phyloP scores from a whole-genome alignment of 2,329 filamentous ascomycete genomes.

The Acephala macrosclerotiorum region DNA sequence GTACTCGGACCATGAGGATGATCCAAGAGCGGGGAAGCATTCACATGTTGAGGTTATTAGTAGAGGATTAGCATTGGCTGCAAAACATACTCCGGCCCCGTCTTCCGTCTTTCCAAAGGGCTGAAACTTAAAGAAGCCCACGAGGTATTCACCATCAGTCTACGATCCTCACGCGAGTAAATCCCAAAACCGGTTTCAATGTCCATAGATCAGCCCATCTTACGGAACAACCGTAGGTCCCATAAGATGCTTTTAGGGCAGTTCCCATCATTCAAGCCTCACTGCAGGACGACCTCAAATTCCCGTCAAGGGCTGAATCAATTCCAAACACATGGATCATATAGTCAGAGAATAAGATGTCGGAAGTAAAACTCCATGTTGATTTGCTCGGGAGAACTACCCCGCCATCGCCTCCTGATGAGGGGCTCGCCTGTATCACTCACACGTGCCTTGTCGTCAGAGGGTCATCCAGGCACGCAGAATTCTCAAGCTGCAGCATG shows the following conservation, averaged over 20 bases:
- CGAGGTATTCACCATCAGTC: slow-evolving; percentile 1
- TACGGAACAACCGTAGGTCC: not conserved
- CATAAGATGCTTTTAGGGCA: not conserved
- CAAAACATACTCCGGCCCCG: not conserved
- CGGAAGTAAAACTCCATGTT: not conserved
- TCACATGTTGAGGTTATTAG: not conserved
- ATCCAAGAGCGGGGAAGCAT: not conserved
- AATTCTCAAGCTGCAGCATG: slow-evolving; percentile 33
- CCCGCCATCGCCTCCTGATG: slow-evolving; percentile 12
- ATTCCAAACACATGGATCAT: not conserved
- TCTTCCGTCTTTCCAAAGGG: not conserved
- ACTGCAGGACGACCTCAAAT: not conserved
- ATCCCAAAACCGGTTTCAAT: not conserved
- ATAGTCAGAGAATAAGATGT: not conserved
- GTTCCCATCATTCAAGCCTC: not conserved
- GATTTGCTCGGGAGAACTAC: slow-evolving; percentile 1
- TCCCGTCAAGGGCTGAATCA: not conserved
- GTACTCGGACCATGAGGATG: not conserved
- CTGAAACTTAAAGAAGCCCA: not conserved
- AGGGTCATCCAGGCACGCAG: slow-evolving; percentile 25
- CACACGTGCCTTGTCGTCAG: slow-evolving; percentile 22
- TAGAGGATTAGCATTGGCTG: not conserved
- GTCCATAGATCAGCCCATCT: not conserved
- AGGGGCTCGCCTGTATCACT: slow-evolving; percentile 7
- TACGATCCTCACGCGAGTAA: not conserved